A percentile compares a stretch with the other conserved stretches of the same genome.
These are phyloP conservation scores for Dendrobium chrysotoxum DNA, from an alignment of 106 monocot species.

Conservation along the genomic window DNA sequence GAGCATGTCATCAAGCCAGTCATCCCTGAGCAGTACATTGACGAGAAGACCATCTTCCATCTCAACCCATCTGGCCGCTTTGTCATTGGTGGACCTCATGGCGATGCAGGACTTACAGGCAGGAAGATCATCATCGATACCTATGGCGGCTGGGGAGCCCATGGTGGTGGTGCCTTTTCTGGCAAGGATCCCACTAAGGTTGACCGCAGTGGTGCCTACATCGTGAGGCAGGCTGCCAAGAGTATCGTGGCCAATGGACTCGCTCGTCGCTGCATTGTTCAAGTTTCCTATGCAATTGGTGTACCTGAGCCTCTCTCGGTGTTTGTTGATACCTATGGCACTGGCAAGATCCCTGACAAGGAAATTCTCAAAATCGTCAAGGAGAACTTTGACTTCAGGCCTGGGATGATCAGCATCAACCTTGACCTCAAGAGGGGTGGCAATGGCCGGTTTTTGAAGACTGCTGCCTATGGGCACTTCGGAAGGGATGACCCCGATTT, in stretches of 20 bases:
- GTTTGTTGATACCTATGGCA: slow-evolving; percentile 15
- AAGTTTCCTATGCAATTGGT: slow-evolving; percentile 22
- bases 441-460: slow-evolving; percentile 22
- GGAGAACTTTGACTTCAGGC: slow-evolving; percentile 28
- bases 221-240: slow-evolving; percentile 25
- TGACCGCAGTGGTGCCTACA: slow-evolving; percentile 23
- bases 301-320: slow-evolving; percentile 21
- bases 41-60: slow-evolving; percentile 35
- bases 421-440: slow-evolving; percentile 26
- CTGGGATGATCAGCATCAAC: slow-evolving; percentile 25
- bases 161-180: slow-evolving; percentile 22
- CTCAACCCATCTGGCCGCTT: slow-evolving; percentile 29
- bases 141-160: slow-evolving; percentile 26
- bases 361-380: slow-evolving; percentile 21
- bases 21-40: slow-evolving; percentile 21
- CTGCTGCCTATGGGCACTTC: slow-evolving; percentile 22
- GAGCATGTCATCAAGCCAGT: slow-evolving; percentile 24
- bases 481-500: slow-evolving; percentile 26
- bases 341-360: slow-evolving; percentile 20
- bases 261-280: slow-evolving; percentile 20
- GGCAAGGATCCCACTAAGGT: slow-evolving; percentile 27
- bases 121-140: slow-evolving; percentile 32
- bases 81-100: slow-evolving; percentile 28
- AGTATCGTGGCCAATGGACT: slow-evolving; percentile 21
- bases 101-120: slow-evolving; percentile 22